A percentile compares a stretch with the other conserved stretches of the same genome.
These are phyloP conservation scores for Exophiala viscosa DNA, from an alignment of 2,329 filamentous ascomycete species.

Conservation along the genomic window DNA sequence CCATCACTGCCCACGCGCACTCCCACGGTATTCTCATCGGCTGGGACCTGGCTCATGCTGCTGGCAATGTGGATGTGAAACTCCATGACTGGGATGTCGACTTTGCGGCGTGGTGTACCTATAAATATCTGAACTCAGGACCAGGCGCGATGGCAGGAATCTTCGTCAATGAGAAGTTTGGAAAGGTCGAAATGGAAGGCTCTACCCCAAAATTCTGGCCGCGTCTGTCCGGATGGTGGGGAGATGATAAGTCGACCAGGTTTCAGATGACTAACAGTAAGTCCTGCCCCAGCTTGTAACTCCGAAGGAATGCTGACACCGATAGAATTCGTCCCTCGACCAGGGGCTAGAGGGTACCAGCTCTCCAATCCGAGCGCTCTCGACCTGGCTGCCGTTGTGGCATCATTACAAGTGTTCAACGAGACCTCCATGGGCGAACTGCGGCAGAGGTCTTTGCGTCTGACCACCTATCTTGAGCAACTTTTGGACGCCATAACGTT, in stretches of 20 bases:
- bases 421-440: constrained; percentile 66
- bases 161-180: constrained; percentile 75
- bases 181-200: constrained; percentile 45
- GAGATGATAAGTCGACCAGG: constrained; percentile 67
- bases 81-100: constrained; percentile 90
- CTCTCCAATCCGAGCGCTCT: constrained; percentile 79
- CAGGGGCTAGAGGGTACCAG: constrained; percentile 77
- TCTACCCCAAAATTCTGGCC: constrained; percentile 50
- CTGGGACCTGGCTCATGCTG: constrained; percentile 81
- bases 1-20: constrained; percentile 74
- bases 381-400: constrained; percentile 71
- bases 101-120: constrained; percentile 92
- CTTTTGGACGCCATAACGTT: constrained; percentile 47
- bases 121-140: constrained; percentile 89
- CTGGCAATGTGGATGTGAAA: constrained; percentile 75
- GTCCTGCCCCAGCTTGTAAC: background rate
- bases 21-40: constrained; percentile 68
- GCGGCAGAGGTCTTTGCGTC: constrained; percentile 64
- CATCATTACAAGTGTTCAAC: constrained; percentile 69
- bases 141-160: constrained; percentile 76
- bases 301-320: background rate
- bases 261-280: constrained; percentile 63
- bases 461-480: constrained; percentile 74
- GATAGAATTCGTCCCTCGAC: constrained; percentile 65
- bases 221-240: constrained; percentile 79